phyloP scores from a whole-genome alignment of 1,139 yeast genomes.

The Nadsonia commutata region DNA sequence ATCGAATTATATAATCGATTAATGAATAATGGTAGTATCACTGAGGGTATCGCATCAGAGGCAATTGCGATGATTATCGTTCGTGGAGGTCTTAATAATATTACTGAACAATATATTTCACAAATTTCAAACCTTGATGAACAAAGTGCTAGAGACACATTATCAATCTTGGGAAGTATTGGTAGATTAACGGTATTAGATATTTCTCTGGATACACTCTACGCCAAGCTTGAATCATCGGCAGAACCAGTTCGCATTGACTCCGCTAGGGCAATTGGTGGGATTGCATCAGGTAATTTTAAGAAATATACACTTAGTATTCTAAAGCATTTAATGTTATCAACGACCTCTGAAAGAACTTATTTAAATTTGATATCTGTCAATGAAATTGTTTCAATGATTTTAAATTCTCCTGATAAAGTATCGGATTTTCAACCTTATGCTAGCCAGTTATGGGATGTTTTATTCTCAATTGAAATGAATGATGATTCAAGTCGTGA shows the following conservation, averaged over 20 bases:
- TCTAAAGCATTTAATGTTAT: background rate
- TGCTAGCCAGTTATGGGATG: conserved; percentile 16
- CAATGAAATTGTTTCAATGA: conserved; percentile 23
- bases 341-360: conserved; percentile 15
- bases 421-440: conserved; percentile 5
- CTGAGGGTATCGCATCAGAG: conserved; percentile 6
- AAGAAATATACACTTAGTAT: conserved; percentile 14
- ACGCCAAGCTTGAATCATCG: conserved; percentile 16
- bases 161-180: conserved; percentile 29
- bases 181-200: conserved; percentile 23
- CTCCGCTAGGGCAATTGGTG: conserved; percentile 42
- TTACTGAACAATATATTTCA: conserved; percentile 1
- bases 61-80: conserved; percentile 8
- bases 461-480: conserved; percentile 12
- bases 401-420: conserved; percentile 4
- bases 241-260: conserved; percentile 32
- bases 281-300: conserved; percentile 29
- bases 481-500: conserved; percentile 20
- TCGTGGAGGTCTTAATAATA: conserved; percentile 3
- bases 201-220: conserved; percentile 22
- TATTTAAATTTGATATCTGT: conserved; percentile 27
- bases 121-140: background rate
- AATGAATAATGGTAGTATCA: background rate
- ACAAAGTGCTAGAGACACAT: background rate
- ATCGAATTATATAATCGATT: background rate